Base-by-base conservation (phyloP, 2,329 filamentous ascomycete genomes). In the Aureobasidium lini region DNA sequence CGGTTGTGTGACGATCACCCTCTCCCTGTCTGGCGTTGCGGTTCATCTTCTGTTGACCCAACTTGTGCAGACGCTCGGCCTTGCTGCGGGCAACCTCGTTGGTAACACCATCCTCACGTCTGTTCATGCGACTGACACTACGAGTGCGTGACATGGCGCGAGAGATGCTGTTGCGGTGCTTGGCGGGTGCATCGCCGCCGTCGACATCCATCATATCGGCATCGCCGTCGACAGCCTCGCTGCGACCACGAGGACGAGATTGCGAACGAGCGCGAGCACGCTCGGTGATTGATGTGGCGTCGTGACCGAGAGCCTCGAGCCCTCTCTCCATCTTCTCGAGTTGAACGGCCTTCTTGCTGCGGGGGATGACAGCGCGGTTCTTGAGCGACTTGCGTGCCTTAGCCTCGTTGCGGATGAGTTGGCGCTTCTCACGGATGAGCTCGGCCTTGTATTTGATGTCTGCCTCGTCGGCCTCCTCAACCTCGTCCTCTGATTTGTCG, bases 11-110 rank as follows among this genome's bases (percentile, higher is more conserved):
- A 72, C 95, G 85, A 81, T 99, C 94, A 63, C 88, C 92, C 79
- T 99, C 94, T 81, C 94, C 94, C 81, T 95, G 90, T 74, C 92
- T 86, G 46, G 94, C 94, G 88, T 95, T 94, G 65, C 93, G 85
- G 80, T 99, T 99, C 91, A 95, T 96, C 84, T 91, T 93, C 82
- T 93, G 91, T 86, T 99, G 95, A 69, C 86, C 82, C 72, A 99
- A 77, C 82, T 96, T 97, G 71, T 85, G 82, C 72, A 95, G 79
- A 69, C 87, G 86, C 75, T 96, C 92, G 39, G 90, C 91, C 83
- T 93, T 95, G 62, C 80, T 81, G 65, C 89, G 83, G 52, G 82
- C 78, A 57, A 72, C 75, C 64, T 84, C 82, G 70, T 89, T 83
- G 61, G 80, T 82, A 43, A 97, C 86, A 77, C 90, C 90, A 64